A percentile compares a stretch with the other conserved stretches of the same genome.
These are phyloP conservation scores for Geotrichum klebahnii DNA, from an alignment of 1,139 yeast species.

Conservation along the genomic window DNA sequence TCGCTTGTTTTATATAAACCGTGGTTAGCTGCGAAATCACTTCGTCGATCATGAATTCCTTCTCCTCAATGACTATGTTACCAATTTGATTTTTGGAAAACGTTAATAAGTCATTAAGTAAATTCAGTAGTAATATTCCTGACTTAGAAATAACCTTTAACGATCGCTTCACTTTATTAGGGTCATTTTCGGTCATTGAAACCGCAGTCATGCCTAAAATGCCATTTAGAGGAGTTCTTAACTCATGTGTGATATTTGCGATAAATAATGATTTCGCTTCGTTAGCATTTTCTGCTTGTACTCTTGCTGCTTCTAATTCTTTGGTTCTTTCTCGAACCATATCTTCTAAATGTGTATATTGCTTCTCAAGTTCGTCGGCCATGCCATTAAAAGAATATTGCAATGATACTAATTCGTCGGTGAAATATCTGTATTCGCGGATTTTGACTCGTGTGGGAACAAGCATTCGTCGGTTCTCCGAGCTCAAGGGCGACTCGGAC, in stretches of 20 bases:
- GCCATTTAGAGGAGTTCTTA: slow-evolving; percentile 92
- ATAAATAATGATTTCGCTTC: slow-evolving; percentile 92
- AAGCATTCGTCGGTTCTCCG: slow-evolving; percentile 30
- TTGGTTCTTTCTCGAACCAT: slow-evolving; percentile 84
- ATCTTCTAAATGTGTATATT: slow-evolving; percentile 79
- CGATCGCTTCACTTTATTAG: slow-evolving; percentile 58
- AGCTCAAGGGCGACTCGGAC: slow-evolving; percentile 49
- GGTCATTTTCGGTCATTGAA: slow-evolving; percentile 79
- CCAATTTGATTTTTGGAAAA: slow-evolving; percentile 88
- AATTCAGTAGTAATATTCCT: slow-evolving; percentile 80
- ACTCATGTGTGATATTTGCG: slow-evolving; percentile 92
- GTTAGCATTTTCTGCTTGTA: slow-evolving; percentile 89
- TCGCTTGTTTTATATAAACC: slow-evolving; percentile 71
- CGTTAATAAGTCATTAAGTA: slow-evolving; percentile 81
- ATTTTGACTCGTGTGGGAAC: slow-evolving; percentile 20
- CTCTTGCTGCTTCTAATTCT: slow-evolving; percentile 81
- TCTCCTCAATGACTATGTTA: slow-evolving; percentile 75
- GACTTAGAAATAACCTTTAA: slow-evolving; percentile 77
- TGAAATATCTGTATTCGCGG: slow-evolving; percentile 46
- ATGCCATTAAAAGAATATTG: slow-evolving; percentile 85
- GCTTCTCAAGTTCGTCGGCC: slow-evolving; percentile 83
- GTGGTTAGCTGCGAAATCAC: slow-evolving; percentile 74
- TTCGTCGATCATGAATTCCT: slow-evolving; percentile 65
- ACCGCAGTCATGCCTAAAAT: slow-evolving; percentile 94
- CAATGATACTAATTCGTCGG: slow-evolving; percentile 82